These are phyloP conservation scores for Mucor circinelloides DNA, from an alignment of 371 early-diverging fungal genomes.

Conservation along the genomic window DNA sequence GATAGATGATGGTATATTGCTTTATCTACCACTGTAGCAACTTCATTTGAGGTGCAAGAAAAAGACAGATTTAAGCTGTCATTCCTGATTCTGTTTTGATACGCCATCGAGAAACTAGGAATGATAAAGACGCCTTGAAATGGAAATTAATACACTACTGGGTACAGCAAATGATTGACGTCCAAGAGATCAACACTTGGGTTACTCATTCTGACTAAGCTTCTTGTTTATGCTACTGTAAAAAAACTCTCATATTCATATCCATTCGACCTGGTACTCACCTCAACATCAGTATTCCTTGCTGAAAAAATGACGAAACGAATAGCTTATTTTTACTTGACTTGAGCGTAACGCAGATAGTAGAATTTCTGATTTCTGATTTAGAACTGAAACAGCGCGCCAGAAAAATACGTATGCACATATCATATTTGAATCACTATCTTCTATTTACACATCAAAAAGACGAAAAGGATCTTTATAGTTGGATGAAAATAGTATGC, in stretches of 20 bases:
- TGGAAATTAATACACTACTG: not conserved
- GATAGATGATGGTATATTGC: not conserved
- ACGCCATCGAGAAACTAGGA: not conserved
- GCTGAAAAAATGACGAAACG: too few relatives aligned
- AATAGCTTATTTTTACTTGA: too few relatives aligned
- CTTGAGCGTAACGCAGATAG: not conserved
- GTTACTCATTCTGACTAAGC: not conserved
- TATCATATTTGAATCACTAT: too few relatives aligned
- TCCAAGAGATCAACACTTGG: not conserved
- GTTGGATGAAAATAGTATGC: too few relatives aligned
- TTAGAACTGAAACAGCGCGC: not conserved
- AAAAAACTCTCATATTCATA: too few relatives aligned
- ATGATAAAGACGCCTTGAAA: not conserved
- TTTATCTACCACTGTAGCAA: not conserved
- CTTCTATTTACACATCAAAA: too few relatives aligned
- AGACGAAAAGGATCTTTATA: too few relatives aligned
- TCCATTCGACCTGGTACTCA: too few relatives aligned
- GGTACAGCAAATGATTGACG: not conserved
- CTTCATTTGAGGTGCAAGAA: not conserved
- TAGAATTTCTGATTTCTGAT: not conserved
- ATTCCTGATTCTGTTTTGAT: not conserved
- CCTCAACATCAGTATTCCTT: too few relatives aligned
- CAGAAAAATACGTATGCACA: not conserved
- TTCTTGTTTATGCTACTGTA: too few relatives aligned
- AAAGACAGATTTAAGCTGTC: not conserved